Percentiles rank a stretch among this genome's conserved stretches.
Evolutionary conservation across 2,329 filamentous ascomycete genomes (phyloP).

Genomic region (Monosporascus sp.): DNA sequence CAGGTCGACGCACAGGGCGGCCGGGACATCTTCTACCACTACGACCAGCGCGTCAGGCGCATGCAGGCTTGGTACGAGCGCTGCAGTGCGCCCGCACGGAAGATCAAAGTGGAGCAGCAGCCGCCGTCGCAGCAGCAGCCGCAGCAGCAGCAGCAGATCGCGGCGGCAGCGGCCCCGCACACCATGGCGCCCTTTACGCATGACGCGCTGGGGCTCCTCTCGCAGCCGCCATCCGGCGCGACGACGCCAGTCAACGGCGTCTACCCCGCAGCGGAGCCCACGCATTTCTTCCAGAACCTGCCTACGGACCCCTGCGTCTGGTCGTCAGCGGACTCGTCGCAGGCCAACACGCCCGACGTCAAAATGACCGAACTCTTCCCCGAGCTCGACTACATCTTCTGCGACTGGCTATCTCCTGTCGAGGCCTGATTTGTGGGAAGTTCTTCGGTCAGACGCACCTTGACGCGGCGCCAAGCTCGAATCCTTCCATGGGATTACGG

Average conservation of each 20-base stretch:
- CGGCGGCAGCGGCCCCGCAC: not conserved
- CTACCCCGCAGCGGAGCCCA: not conserved
- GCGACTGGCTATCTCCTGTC: not conserved
- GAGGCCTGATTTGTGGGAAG: not conserved
- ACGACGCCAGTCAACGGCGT: not conserved
- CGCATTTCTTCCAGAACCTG: not conserved
- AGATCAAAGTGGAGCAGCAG: not conserved
- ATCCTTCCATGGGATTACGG: too few species aligned
- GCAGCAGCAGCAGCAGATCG: not conserved
- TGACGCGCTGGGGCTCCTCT: not conserved
- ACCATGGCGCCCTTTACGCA: not conserved
- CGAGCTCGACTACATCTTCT: not conserved
- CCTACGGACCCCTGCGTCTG: not conserved
- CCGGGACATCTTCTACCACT: constrained; percentile 4
- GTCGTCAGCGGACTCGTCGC: not conserved
- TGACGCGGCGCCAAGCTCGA: too few species aligned
- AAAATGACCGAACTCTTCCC: not conserved
- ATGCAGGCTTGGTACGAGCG: constrained; percentile 5
- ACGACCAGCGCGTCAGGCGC: constrained; percentile 3
- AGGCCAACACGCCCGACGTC: not conserved
- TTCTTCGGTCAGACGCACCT: too few species aligned
- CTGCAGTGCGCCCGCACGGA: not conserved
- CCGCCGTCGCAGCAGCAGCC: not conserved
- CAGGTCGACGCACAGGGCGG: constrained; percentile 2
- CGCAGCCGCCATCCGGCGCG: not conserved